Percentiles rank a stretch among this genome's conserved stretches.
Conservation (phyloP, 768 basidiomycete species). For the Leccinum sublutescens region DNA sequence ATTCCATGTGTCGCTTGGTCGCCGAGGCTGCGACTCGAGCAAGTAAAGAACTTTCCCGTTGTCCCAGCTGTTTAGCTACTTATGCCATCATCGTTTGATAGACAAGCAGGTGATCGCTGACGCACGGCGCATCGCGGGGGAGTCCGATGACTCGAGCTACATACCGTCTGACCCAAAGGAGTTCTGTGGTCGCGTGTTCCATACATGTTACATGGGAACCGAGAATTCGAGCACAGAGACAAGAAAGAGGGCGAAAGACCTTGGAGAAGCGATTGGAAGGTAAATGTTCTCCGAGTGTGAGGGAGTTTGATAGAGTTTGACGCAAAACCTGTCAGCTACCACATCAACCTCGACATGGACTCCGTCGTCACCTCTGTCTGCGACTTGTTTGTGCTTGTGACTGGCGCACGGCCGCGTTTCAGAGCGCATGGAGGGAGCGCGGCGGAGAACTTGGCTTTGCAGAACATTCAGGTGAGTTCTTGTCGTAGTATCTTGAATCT, state of each 20-base stretch:
- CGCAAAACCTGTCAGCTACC: conserved; percentile 58
- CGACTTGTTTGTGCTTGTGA: conserved; percentile 81
- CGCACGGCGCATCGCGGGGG: conserved; percentile 85
- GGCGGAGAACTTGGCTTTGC: conserved; percentile 93
- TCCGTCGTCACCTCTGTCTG: conserved; percentile 80
- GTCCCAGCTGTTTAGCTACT: background rate
- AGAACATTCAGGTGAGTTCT: conserved; percentile 82
- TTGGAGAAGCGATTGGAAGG: conserved; percentile 90
- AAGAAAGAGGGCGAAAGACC: conserved; percentile 77
- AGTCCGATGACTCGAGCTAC: conserved; percentile 77
- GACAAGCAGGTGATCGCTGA: conserved; percentile 87
- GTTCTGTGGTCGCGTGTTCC: conserved; percentile 84
- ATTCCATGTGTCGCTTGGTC: conserved; percentile 94
- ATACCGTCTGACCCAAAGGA: conserved; percentile 85
- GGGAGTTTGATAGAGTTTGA: background rate
- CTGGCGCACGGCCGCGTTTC: conserved; percentile 70
- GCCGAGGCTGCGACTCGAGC: conserved; percentile 70
- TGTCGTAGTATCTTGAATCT: background rate
- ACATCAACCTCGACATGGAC: conserved; percentile 96
- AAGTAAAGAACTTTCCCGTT: conserved; percentile 44
- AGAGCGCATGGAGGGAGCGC: conserved; percentile 80
- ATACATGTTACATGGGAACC: conserved; percentile 99
- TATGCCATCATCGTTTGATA: conserved; percentile 27
- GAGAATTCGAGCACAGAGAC: conserved; percentile 93
- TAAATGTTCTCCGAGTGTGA: conserved; percentile 29